Evolutionary conservation across 139 green algal genomes (phyloP).

Genomic region (Dunaliella primolecta): DNA sequence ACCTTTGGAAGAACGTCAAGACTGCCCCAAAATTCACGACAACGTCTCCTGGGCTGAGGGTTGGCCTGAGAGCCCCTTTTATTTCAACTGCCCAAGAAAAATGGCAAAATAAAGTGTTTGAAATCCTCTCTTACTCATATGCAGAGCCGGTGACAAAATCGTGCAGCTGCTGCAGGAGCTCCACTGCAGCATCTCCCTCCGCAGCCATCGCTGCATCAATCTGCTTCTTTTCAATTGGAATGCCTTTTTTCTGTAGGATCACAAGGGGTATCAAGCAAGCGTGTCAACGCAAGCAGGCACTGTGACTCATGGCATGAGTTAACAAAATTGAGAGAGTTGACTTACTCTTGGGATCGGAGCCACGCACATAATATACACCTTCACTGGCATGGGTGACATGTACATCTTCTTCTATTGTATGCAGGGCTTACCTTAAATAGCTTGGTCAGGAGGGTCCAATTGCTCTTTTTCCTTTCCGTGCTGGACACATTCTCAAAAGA

Average conservation of each 20-base stretch:
- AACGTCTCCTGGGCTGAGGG: too few relatives aligned
- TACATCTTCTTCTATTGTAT: background rate
- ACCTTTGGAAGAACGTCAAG: too few relatives aligned
- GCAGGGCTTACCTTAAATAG: slow-evolving; percentile 55
- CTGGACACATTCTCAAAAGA: slow-evolving; percentile 67
- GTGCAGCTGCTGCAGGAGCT: slow-evolving; percentile 53
- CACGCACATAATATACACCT: background rate
- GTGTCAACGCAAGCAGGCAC: background rate
- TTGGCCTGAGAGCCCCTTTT: too few relatives aligned
- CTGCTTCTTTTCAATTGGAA: slow-evolving; percentile 43
- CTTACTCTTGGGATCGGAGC: background rate
- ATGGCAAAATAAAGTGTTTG: background rate
- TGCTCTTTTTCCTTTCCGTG: slow-evolving; percentile 59
- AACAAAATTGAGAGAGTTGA: background rate
- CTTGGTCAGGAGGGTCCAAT: slow-evolving; percentile 67
- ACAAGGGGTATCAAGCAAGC: background rate
- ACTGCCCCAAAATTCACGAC: too few relatives aligned
- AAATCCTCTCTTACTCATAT: slow-evolving; percentile 31
- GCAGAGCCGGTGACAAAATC: slow-evolving; percentile 50
- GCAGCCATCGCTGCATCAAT: slow-evolving; percentile 52
- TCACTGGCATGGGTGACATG: background rate
- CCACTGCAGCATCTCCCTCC: slow-evolving; percentile 45
- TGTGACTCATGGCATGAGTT: background rate
- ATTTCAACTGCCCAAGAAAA: background rate
- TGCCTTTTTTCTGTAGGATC: slow-evolving; percentile 43